These are phyloP conservation scores for Balamuthia mandrillaris DNA, from an alignment of 208 protist species.

Conservation along the genomic window DNA sequence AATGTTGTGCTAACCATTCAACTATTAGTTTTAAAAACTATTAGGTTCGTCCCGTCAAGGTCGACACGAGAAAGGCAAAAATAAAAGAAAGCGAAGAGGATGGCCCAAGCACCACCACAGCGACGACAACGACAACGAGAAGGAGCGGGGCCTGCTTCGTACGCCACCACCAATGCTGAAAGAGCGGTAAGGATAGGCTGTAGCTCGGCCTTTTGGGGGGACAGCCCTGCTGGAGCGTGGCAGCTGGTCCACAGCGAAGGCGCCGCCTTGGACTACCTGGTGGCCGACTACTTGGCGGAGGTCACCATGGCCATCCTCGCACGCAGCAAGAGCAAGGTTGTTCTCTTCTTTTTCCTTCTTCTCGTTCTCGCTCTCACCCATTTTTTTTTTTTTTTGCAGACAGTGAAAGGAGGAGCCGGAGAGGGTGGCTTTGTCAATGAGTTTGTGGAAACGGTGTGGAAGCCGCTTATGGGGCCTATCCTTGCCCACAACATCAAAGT, in stretches of 20 bases:
- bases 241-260: constrained; percentile 38
- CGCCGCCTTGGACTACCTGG: constrained; percentile 52
- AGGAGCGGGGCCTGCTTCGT: too few species aligned
- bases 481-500: constrained; percentile 47
- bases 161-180: neutral
- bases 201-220: constrained; percentile 61
- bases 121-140: too few species aligned
- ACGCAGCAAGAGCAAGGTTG: constrained; percentile 36
- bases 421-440: constrained; percentile 46
- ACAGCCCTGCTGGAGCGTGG: constrained; percentile 36
- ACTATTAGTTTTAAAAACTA: too few species aligned
- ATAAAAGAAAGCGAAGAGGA: too few species aligned
- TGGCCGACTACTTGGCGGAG: constrained; percentile 61
- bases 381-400: neutral
- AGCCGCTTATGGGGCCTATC: constrained; percentile 34
- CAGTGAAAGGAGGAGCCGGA: neutral
- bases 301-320: constrained; percentile 62
- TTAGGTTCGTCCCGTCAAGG: too few species aligned
- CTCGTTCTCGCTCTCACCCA: neutral
- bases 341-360: neutral
- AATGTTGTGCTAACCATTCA: too few species aligned
- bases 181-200: constrained; percentile 51
- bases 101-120: too few species aligned
- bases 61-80: too few species aligned
- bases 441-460: constrained; percentile 48